These are phyloP conservation scores for Tulasnella sp. DNA, from an alignment of 768 basidiomycete genomes.

Conservation along the genomic window DNA sequence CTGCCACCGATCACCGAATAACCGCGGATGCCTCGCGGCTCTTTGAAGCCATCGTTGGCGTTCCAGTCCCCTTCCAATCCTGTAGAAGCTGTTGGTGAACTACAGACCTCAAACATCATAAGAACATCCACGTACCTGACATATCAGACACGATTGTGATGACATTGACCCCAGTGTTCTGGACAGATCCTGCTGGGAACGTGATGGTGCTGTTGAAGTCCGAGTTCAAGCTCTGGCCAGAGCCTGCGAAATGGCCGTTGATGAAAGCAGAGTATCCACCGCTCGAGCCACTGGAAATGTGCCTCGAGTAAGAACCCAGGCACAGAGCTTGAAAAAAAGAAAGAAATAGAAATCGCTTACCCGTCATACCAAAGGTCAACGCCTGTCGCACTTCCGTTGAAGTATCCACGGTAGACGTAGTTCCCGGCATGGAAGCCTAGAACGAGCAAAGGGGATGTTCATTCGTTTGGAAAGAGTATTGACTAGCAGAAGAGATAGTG, in stretches of 20 bases:
- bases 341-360: too few relatives aligned
- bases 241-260: slow-evolving; percentile 40
- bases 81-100: neutral
- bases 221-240: slow-evolving; percentile 16
- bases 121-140: neutral
- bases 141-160: slow-evolving; percentile 38
- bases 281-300: too few relatives aligned
- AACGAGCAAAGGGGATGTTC: neutral
- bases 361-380: slow-evolving; percentile 24
- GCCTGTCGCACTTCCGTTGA: slow-evolving; percentile 37
- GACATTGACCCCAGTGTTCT: slow-evolving; percentile 33
- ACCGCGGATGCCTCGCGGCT: slow-evolving; percentile 38
- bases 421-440: slow-evolving; percentile 23
- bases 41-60: neutral
- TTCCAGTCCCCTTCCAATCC: neutral
- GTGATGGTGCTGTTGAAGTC: neutral
- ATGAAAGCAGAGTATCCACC: slow-evolving; percentile 39
- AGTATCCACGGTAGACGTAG: slow-evolving; percentile 41
- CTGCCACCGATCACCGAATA: slow-evolving; percentile 35
- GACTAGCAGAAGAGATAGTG: slow-evolving; percentile 6
- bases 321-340: too few relatives aligned
- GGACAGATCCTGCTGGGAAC: slow-evolving; percentile 24
- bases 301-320: too few relatives aligned
- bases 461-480: neutral
- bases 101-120: neutral